A percentile compares a stretch with the other conserved stretches of the same genome.
phyloP scores from a whole-genome alignment of 2,329 filamentous ascomycete species.

The Sporothrix variecibatus region DNA sequence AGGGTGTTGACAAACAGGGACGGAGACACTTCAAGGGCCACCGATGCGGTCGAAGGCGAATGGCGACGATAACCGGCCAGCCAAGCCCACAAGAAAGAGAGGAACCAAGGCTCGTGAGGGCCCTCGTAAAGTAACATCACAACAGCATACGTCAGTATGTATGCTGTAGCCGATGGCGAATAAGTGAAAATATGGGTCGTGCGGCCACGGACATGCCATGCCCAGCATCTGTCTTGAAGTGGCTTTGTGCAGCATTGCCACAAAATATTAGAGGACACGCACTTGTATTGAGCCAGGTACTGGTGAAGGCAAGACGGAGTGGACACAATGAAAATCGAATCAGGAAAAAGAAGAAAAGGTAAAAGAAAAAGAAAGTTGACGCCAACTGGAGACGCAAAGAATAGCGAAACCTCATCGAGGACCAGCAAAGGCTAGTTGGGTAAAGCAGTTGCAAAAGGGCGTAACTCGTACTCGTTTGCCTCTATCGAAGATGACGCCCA shows the following conservation, averaged over 20 bases:
- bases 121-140: neutral
- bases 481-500: neutral
- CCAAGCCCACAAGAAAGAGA: too few species aligned
- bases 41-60: too few species aligned
- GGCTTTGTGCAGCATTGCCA: neutral
- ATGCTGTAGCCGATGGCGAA: too few species aligned
- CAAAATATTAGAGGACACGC: neutral
- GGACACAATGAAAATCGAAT: neutral
- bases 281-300: neutral
- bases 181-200: neutral
- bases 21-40: too few species aligned
- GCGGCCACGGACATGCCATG: neutral
- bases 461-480: neutral
- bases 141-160: neutral
- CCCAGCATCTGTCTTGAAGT: neutral
- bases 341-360: neutral
- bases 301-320: neutral
- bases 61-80: too few species aligned
- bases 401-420: neutral
- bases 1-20: too few species aligned
- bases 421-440: neutral
- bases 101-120: too few species aligned
- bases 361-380: neutral
- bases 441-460: neutral
- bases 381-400: neutral